Conservation (phyloP, 352 stramenopile species). For the Globisporangium polare region DNA sequence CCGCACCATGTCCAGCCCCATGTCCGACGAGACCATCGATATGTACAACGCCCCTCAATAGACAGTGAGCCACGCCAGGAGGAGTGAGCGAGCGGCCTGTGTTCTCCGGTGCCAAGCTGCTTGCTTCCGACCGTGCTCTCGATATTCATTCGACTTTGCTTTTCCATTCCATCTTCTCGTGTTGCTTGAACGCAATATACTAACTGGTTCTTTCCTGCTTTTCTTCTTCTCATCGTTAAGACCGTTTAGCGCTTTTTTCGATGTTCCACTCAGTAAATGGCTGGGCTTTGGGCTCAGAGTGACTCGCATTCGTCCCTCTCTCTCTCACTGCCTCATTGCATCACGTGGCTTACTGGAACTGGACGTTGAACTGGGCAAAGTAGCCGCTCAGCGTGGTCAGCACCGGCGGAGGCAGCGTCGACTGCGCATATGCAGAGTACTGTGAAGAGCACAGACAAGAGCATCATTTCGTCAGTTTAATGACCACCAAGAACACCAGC, state of each 20-base stretch:
- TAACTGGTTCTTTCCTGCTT: background rate
- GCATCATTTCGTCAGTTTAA: background rate
- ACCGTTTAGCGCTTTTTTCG: background rate
- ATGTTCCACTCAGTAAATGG: background rate
- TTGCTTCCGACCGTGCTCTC: background rate
- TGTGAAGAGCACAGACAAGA: constrained; percentile 16
- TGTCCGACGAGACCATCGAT: constrained; percentile 83
- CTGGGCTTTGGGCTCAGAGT: background rate
- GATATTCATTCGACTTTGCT: background rate
- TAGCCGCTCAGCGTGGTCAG: constrained; percentile 44
- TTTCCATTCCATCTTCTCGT: background rate
- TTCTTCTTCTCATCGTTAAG: background rate
- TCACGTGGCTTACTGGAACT: constrained; percentile 44
- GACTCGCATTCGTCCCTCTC: constrained; percentile 2
- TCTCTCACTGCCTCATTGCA: background rate
- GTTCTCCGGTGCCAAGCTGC: too few species aligned
- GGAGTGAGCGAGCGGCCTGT: background rate
- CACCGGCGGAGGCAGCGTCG: constrained; percentile 32
- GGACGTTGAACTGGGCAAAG: constrained; percentile 61
- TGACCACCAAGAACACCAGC: constrained; percentile 14
- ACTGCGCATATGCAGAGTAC: constrained; percentile 47
- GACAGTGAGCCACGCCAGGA: constrained; percentile 3
- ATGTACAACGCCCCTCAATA: constrained; percentile 88
- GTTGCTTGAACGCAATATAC: constrained; percentile 2
- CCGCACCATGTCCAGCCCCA: constrained; percentile 70